A percentile compares a stretch with the other conserved stretches of the same genome.
These are phyloP conservation scores for Puccinellia tenuiflora DNA, from an alignment of 176 grass and related monocot genomes.

Conservation along the genomic window DNA sequence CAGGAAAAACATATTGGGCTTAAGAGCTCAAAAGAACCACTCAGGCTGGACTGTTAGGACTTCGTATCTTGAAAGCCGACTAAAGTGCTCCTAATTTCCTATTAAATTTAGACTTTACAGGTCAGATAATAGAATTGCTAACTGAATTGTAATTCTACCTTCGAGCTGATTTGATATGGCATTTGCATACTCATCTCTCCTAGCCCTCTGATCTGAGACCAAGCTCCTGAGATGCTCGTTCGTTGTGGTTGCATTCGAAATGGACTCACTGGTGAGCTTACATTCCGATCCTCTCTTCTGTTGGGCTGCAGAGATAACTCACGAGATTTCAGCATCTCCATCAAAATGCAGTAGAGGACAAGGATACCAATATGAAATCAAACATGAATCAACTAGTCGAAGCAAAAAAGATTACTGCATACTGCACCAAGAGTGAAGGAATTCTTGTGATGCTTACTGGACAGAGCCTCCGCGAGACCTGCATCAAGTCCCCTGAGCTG, in stretches of 20 bases:
- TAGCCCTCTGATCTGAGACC: slow-evolving; percentile 42
- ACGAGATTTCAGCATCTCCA: neutral
- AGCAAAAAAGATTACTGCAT: neutral
- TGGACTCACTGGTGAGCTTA: slow-evolving; percentile 28
- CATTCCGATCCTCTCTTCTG: slow-evolving; percentile 39
- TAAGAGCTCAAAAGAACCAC: neutral
- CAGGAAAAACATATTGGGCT: neutral
- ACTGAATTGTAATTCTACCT: no score
- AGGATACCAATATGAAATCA: neutral
- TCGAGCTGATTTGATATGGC: slow-evolving; percentile 40
- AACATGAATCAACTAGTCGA: neutral
- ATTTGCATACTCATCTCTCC: slow-evolving; percentile 41
- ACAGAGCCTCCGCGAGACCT: slow-evolving; percentile 28
- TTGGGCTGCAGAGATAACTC: slow-evolving; percentile 34
- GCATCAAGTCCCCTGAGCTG: slow-evolving; percentile 46
- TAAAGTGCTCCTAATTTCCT: neutral
- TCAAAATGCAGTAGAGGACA: neutral
- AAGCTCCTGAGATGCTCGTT: slow-evolving; percentile 58
- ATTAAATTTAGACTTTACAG: no score
- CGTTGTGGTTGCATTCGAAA: slow-evolving; percentile 35
- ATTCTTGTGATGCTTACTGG: slow-evolving; percentile 29
- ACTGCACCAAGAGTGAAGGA: neutral
- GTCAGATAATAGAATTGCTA: no score
- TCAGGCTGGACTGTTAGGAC: neutral
- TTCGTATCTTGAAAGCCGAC: neutral